Base-by-base conservation (phyloP, 768 basidiomycete species). In the Psilocybe sp. region DNA sequence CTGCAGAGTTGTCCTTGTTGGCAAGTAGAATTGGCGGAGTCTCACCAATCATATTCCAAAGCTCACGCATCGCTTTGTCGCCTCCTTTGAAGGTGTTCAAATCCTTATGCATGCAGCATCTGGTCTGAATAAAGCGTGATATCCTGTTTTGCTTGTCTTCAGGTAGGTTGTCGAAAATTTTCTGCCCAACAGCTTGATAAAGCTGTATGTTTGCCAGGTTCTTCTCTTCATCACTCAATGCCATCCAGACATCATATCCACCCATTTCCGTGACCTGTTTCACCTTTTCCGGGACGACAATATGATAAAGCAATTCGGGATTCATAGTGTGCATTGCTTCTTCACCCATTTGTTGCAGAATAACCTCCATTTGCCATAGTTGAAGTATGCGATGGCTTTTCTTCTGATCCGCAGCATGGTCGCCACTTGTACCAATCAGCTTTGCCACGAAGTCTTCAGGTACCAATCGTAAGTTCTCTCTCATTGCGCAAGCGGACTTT, bases 1-100 rank as follows among this genome's bases (percentile, higher is more conserved):
- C n/a, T n/a, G n/a, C n/a, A n/a, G n/a, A n/a, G 46, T 68, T 69
- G 49, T 61, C 60, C 32, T 56, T 54, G 55, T 65, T 66, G 12
- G 49, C 19, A 3, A 69, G 50, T 8, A 51, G n/a, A 3, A 61
- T 44, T 3, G 65, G 66, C 16, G 13, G 37, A 5, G n/a, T 32
- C 2, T 40, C 28, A 10, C 44, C n/a, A 8, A n/a, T 12, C n/a
- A 44, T n/a, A 7, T 3, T 20, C 57, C 57, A 55, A 15, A 34
- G 42, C 13, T 39, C 45, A 10, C 1, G 1, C 46, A 60, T 51
- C 13, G 44, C 51, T 12, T 33, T 40, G 9, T 32, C 40, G 1
- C 59, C 53, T 2, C 53, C 59, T 18, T 51, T 53, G 2, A 60
- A 51, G 7, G 40, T 32, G 40, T 60, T 60, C 3, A 55, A 15